These are phyloP conservation scores for Bonia amplexicaulis DNA, from an alignment of 176 grass and related monocot genomes.

Conservation along the genomic window DNA sequence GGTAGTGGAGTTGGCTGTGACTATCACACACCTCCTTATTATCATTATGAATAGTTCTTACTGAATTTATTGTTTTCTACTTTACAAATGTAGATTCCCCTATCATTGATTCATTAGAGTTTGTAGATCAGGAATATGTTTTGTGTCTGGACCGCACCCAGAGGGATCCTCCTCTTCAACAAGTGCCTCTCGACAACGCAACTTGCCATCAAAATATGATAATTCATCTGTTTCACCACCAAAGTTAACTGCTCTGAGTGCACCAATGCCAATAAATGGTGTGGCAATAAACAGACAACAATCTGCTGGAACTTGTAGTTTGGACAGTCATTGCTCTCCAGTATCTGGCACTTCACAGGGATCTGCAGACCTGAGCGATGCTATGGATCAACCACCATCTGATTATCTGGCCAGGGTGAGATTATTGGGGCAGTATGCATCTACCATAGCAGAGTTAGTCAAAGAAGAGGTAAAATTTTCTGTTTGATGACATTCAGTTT, in stretches of 20 bases:
- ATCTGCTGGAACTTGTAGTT: slow-evolving; percentile 49
- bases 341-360: slow-evolving; percentile 74
- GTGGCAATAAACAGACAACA: slow-evolving; percentile 32
- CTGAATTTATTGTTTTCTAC: slow-evolving; percentile 42
- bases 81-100: slow-evolving; percentile 66
- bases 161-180: slow-evolving; percentile 64
- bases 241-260: slow-evolving; percentile 53
- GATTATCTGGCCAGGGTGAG: slow-evolving; percentile 60
- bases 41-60: slow-evolving; percentile 18
- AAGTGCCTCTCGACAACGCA: slow-evolving; percentile 41
- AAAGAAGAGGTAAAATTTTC: slow-evolving; percentile 77
- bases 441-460: slow-evolving; percentile 60
- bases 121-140: slow-evolving; percentile 97
- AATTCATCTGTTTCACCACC: slow-evolving; percentile 59
- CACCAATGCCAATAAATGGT: slow-evolving; percentile 81
- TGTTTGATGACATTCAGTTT: slow-evolving; percentile 9
- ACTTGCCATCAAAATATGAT: slow-evolving; percentile 54
- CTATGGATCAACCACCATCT: slow-evolving; percentile 68
- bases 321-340: slow-evolving; percentile 74
- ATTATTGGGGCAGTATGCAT: slow-evolving; percentile 79
- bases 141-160: slow-evolving; percentile 63
- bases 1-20: slow-evolving; percentile 42
- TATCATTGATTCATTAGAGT: slow-evolving; percentile 85
- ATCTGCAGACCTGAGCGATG: slow-evolving; percentile 71
- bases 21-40: slow-evolving; percentile 24